Base-by-base conservation (phyloP, 257 asterid genomes). In the Salvia hispanica region DNA sequence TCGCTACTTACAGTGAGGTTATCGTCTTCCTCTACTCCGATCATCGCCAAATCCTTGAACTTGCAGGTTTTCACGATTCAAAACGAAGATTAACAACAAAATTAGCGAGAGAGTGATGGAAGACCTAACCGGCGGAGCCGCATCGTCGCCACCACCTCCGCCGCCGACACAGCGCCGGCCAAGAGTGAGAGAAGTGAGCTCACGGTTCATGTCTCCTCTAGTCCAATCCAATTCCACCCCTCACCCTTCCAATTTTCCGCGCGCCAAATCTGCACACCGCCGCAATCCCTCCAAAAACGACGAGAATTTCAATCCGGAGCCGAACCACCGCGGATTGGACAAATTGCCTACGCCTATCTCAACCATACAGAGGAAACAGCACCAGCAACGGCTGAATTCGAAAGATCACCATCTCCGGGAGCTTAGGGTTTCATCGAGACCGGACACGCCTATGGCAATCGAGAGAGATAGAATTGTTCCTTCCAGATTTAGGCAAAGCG, bases 401-500 rank as follows among this genome's bases (percentile, higher is more conserved):
- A 34, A 75, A 62, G 76, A 78, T 46, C 72, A 62, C 4, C 83
- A 73, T 39, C 81, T 57, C 48, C 31, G 73, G 3, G 77, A 69
- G 48, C 68, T 51, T 6, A 78, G 78, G 72, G 72, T 78, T 61
- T 71, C 66, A 39, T 75, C 84, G 55, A 80, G 95, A 59, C 84
- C 82, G 0, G 91, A 90, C 67, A 85, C 96, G 7, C 93, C 96
- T 13, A 67, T 66, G 18, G 66, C 75, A 18, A 47, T 40, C 9
- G 83, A 78, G 51, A 74, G 78, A 2, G 89, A 87, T 44, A 77
- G 93, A 57, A 50, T 82, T 50, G 84, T 88, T 16, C 89, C 81
- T 1, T 91, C 97, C 18, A 79, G 95, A 74, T 91, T 83, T 51
- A 77, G 83, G 75, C 80, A 62, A 50, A 78, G 71, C 62, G 54